These are phyloP conservation scores for sweet orange (Citrus sinensis) DNA, from an alignment of 345 rosid species.

Conservation along the genomic window DVS_A1.0 CM039165.1:38210001-38210500, in stretches of 20 bases:
- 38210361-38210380: not conserved
- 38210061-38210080: not conserved
- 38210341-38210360: not conserved
- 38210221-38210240: not conserved
- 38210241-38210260: conserved; percentile 1
- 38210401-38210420: not conserved
- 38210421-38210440: not conserved
- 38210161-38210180: not conserved
- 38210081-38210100: not conserved
- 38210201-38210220: not conserved
- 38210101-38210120: not conserved
- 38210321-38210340: not conserved
- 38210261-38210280: not conserved
- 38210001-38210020: not conserved
- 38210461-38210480: not conserved
- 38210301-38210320: not conserved
- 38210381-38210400: not conserved
- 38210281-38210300: not conserved
- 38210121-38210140: not conserved
- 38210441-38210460: not conserved
- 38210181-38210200: not conserved
- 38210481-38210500: too few relatives aligned
- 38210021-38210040: not conserved
- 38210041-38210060: not conserved
- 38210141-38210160: not conserved